Evolutionary conservation across 179 eudicot genomes (phyloP), one percentile per base, ranked within the genome.

Genomic region (Corrigiola litoralis): DNA sequence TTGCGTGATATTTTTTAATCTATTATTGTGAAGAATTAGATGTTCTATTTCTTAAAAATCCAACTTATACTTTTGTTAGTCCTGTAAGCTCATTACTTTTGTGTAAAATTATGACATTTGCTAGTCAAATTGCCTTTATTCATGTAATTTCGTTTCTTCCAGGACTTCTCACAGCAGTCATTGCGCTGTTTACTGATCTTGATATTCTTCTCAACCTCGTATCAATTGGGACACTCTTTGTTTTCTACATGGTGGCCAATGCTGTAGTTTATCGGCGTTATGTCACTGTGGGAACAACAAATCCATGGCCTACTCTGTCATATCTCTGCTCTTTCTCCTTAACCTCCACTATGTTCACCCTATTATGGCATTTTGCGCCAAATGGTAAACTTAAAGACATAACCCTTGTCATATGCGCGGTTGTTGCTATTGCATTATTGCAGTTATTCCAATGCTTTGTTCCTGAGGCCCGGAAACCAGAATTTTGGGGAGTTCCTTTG

Each of bases 241-340:
- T 92, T 32, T 92, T 92, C 82, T 92, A 86, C 84, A 86, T 89
- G 98, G 98, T 92, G 11, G 86, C 89, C 0, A 92, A 85, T 56
- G 98, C 98, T 4, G 89, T 92, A 18, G 82, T 92, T 28, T 92
- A 80, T 74, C 70, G 89, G 40, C 92, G 98, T 4, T 87, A 92
- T 47, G 96, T 89, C 0, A 58, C 77, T 1, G 56, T 65, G 0
- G 95, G 87, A 21, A 80, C 87, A 0, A 85, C 89, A 1, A 89
- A 81, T 50, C 92, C 95, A 4, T 81, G 89, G 87, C 98, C 92
- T 5, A 87, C 98, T 0, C 51, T 85, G 25, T 82, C 89, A 27
- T 90, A 85, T 88, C 80, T 90, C 11, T 58, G 79, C 49, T 71
- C 81, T 23, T 84, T 87, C 65, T 73, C 97, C 2, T 64, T 87